These are phyloP conservation scores for Tuber brumale DNA, from an alignment of 495 filamentous ascomycete species.

Conservation along the genomic window DNA sequence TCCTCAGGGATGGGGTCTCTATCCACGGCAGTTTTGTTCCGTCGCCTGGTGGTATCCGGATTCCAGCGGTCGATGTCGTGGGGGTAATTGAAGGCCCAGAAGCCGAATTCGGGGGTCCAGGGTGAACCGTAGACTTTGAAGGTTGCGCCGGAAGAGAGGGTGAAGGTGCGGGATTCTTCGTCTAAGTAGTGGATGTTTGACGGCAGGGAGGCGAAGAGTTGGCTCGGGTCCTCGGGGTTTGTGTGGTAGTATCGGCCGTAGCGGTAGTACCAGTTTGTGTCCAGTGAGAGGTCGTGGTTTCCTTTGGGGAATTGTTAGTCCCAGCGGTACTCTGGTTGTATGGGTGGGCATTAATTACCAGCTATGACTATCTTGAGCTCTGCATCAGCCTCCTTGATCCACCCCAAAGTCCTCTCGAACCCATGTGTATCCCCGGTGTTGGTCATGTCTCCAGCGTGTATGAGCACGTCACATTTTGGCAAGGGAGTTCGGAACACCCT, in stretches of 20 bases:
- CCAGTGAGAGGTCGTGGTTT: slow-evolving; percentile 23
- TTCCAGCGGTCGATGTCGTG: slow-evolving; percentile 15
- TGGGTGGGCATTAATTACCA: slow-evolving; percentile 3
- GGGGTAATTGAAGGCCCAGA: slow-evolving; percentile 18
- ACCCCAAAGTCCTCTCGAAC: slow-evolving; percentile 10
- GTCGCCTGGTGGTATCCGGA: not conserved
- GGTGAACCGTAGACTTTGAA: slow-evolving; percentile 22
- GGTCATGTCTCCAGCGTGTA: slow-evolving; percentile 22
- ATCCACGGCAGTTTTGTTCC: slow-evolving; percentile 3
- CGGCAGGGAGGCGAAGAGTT: slow-evolving; percentile 12
- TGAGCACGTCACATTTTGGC: slow-evolving; percentile 21
- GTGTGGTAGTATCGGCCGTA: not conserved
- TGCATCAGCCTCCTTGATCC: slow-evolving; percentile 13
- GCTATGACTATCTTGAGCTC: slow-evolving; percentile 27
- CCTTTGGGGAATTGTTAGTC: slow-evolving; percentile 2
- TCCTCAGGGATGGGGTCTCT: slow-evolving; percentile 13
- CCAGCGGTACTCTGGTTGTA: not conserved
- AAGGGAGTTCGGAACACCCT: slow-evolving; percentile 19
- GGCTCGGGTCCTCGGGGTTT: not conserved
- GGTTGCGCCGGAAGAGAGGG: not conserved
- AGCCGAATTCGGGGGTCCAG: slow-evolving; percentile 6
- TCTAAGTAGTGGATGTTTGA: slow-evolving; percentile 10
- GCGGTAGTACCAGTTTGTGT: slow-evolving; percentile 8
- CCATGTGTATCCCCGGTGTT: slow-evolving; percentile 1
- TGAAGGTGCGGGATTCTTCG: slow-evolving; percentile 18